These are phyloP conservation scores for Macadamia integrifolia DNA, from an alignment of 164 flowering plant species.

Conservation along the genomic window DNA sequence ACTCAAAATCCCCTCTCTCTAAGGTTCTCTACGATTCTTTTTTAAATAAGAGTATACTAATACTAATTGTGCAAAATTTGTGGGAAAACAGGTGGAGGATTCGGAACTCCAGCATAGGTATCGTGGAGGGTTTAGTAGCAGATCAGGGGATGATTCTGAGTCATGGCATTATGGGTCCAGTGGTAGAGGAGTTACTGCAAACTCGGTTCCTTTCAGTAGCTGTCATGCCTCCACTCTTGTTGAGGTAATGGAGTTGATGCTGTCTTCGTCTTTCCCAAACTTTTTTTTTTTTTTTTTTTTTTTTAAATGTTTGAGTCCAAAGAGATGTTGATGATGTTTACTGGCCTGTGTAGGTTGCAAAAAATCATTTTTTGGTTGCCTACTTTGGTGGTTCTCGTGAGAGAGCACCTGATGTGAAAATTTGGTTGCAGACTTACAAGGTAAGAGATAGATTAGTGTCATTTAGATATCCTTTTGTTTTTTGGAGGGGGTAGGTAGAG, in stretches of 20 bases:
- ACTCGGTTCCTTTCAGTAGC: constrained; percentile 67
- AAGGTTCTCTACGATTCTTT: no score
- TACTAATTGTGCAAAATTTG: not conserved
- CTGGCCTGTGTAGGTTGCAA: constrained; percentile 42
- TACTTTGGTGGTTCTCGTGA: constrained; percentile 84
- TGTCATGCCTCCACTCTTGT: constrained; percentile 97
- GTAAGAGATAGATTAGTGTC: constrained; percentile 17
- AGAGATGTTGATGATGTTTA: not conserved
- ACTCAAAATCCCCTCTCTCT: no score
- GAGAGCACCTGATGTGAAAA: constrained; percentile 91
- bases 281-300: no score
- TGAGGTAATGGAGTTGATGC: constrained; percentile 42
- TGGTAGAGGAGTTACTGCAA: constrained; percentile 57
- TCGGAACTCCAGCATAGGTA: constrained; percentile 1
- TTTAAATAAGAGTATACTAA: no score
- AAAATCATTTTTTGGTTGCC: constrained; percentile 72
- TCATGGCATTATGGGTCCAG: constrained; percentile 2
- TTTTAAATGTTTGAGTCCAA: not conserved
- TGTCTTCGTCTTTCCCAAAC: not conserved
- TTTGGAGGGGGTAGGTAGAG: no score
- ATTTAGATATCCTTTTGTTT: no score
- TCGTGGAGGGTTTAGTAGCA: not conserved
- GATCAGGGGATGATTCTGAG: not conserved
- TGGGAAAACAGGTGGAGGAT: not conserved
- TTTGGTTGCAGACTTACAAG: constrained; percentile 82